Percentiles rank a stretch among this genome's conserved stretches.
phyloP scores from a whole-genome alignment of 805 yeast species.

The Teunomyces panamensis region DNA sequence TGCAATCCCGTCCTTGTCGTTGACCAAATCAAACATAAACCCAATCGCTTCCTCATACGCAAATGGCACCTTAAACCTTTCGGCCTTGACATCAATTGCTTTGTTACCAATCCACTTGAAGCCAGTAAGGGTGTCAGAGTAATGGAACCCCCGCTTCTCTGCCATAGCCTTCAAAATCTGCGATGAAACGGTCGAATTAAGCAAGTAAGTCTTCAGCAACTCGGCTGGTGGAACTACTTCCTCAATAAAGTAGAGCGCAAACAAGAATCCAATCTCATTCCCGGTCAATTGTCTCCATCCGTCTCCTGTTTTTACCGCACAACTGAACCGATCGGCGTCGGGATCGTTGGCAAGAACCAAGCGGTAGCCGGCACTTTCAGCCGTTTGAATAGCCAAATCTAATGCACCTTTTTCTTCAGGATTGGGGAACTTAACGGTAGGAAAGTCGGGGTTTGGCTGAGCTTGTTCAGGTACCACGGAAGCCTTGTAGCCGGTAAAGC shows the following conservation, averaged over 20 bases:
- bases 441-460: conserved; percentile 78
- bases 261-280: conserved; percentile 83
- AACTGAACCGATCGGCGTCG: conserved; percentile 92
- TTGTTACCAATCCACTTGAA: conserved; percentile 97
- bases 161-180: conserved; percentile 76
- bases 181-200: conserved; percentile 92
- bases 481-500: conserved; percentile 28
- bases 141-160: conserved; percentile 52
- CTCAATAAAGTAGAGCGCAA: conserved; percentile 63
- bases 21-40: conserved; percentile 78
- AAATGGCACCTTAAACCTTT: conserved; percentile 75
- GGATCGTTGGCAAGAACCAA: conserved; percentile 91
- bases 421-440: conserved; percentile 87
- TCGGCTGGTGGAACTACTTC: conserved; percentile 20
- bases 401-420: conserved; percentile 96
- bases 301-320: conserved; percentile 52
- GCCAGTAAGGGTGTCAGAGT: conserved; percentile 86
- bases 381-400: conserved; percentile 61
- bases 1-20: conserved; percentile 90
- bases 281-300: conserved; percentile 84
- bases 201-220: conserved; percentile 45
- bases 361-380: conserved; percentile 46
- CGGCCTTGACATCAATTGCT: conserved; percentile 64
- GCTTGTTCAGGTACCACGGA: conserved; percentile 61
- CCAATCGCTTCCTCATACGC: conserved; percentile 97